These are phyloP conservation scores for Lathyrus oleraceus DNA, from an alignment of 306 rosid genomes.

Conservation along the genomic window DNA sequence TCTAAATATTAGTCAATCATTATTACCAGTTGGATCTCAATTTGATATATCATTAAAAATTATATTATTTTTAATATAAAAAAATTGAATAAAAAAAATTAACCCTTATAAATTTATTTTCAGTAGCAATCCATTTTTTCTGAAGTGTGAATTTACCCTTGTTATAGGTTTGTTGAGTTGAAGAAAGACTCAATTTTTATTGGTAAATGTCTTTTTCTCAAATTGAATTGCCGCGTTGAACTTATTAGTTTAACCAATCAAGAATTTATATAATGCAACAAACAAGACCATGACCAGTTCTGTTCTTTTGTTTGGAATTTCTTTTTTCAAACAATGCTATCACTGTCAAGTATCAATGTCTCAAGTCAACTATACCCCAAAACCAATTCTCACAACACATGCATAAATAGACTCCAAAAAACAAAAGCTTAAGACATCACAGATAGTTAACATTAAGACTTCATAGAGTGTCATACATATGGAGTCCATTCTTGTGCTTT, in stretches of 20 bases:
- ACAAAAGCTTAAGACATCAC: background rate
- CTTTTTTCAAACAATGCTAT: background rate
- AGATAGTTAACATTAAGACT: background rate
- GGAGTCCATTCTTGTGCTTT: conserved; percentile 33
- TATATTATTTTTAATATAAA: too few species aligned
- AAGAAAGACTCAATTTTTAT: background rate
- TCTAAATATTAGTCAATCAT: too few species aligned
- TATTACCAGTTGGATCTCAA: background rate
- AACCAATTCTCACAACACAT: background rate
- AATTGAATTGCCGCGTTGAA: background rate
- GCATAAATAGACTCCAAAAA: background rate
- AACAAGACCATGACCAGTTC: background rate
- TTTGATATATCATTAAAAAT: background rate
- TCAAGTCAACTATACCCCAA: conserved; percentile 5
- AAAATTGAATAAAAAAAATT: background rate
- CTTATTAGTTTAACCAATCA: background rate
- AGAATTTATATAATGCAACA: background rate
- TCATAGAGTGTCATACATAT: conserved; percentile 1
- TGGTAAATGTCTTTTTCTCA: background rate
- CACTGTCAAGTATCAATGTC: background rate
- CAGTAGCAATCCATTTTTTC: background rate
- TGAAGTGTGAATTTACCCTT: background rate
- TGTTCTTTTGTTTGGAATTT: background rate
- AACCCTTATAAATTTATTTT: background rate
- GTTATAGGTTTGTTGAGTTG: background rate